Percentiles rank a stretch among this genome's conserved stretches.
Evolutionary conservation across 768 basidiomycete species (phyloP).

Genomic region (Peribolospora kevripleyi): DNA sequence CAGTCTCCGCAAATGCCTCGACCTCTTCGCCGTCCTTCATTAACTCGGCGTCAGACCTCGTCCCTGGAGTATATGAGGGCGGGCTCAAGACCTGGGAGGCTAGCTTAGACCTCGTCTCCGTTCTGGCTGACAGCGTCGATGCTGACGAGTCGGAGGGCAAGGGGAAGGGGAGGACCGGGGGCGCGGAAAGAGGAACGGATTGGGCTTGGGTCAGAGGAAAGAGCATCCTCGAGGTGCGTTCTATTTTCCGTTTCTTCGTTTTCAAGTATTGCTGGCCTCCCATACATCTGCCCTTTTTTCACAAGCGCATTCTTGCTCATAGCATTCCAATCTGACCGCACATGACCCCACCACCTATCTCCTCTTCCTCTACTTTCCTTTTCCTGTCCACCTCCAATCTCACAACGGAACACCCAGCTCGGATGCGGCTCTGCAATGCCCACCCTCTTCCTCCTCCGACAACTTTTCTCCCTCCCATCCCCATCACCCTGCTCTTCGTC

Average conservation of each 20-base stretch:
- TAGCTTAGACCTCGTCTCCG: constrained; percentile 58
- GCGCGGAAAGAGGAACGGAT: constrained; percentile 12
- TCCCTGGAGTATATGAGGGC: constrained; percentile 82
- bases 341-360: too few species aligned
- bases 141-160: constrained; percentile 12
- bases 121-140: constrained; percentile 22
- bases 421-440: constrained; percentile 87
- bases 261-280: neutral
- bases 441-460: constrained; percentile 42
- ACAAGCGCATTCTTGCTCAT: neutral
- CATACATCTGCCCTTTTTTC: neutral
- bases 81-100: constrained; percentile 98
- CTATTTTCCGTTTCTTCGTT: neutral
- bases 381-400: constrained; percentile 1
- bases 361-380: too few species aligned
- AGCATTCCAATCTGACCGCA: too few species aligned
- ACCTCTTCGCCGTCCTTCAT: constrained; percentile 31
- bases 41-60: constrained; percentile 65
- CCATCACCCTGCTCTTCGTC: constrained; percentile 33
- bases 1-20: neutral
- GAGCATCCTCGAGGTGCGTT: constrained; percentile 47
- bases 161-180: constrained; percentile 2
- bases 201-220: constrained; percentile 24
- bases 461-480: constrained; percentile 21
- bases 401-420: constrained; percentile 28